Percentiles rank a stretch among this genome's conserved stretches.
These are phyloP conservation scores for Huntiella abstrusa DNA, from an alignment of 2,329 filamentous ascomycete species.

Conservation along the genomic window DNA sequence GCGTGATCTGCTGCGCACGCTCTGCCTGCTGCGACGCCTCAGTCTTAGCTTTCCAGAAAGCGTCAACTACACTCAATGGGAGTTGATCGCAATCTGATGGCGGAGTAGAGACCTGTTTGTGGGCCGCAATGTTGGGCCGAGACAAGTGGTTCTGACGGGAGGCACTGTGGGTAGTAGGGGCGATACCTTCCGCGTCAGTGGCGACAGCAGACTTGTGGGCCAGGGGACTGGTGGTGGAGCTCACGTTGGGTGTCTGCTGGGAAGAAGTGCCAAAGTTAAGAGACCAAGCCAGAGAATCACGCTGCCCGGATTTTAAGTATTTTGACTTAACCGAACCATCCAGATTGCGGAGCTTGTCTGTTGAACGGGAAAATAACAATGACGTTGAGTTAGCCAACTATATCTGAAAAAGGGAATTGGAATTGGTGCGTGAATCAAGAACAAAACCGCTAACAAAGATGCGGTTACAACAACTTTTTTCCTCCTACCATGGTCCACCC, in stretches of 20 bases:
- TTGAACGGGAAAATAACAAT: not conserved
- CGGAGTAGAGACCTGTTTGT: too few relatives aligned
- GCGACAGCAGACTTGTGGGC: too few relatives aligned
- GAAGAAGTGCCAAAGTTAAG: not conserved
- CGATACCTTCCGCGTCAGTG: too few relatives aligned
- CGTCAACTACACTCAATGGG: slow-evolving; percentile 4
- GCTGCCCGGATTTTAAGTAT: slow-evolving; percentile 5
- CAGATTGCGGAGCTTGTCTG: slow-evolving; percentile 10
- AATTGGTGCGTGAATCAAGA: not conserved
- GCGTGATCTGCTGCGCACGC: not conserved
- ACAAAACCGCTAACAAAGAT: too few relatives aligned
- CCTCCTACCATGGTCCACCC: too few relatives aligned
- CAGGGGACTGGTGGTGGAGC: too few relatives aligned
- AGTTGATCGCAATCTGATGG: not conserved
- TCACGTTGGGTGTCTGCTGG: not conserved
- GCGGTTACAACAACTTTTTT: too few relatives aligned
- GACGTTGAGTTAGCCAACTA: slow-evolving; percentile 9
- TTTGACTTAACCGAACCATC: slow-evolving; percentile 9
- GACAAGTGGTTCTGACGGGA: too few relatives aligned
- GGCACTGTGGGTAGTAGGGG: too few relatives aligned
- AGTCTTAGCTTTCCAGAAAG: slow-evolving; percentile 4
- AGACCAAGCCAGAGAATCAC: not conserved
- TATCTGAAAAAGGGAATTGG: slow-evolving; percentile 1
- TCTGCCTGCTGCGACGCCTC: slow-evolving; percentile 14
- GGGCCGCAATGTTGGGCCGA: too few relatives aligned